Evolutionary conservation across 768 basidiomycete genomes (phyloP).

Genomic region (Amanita subjunquillea): DNA sequence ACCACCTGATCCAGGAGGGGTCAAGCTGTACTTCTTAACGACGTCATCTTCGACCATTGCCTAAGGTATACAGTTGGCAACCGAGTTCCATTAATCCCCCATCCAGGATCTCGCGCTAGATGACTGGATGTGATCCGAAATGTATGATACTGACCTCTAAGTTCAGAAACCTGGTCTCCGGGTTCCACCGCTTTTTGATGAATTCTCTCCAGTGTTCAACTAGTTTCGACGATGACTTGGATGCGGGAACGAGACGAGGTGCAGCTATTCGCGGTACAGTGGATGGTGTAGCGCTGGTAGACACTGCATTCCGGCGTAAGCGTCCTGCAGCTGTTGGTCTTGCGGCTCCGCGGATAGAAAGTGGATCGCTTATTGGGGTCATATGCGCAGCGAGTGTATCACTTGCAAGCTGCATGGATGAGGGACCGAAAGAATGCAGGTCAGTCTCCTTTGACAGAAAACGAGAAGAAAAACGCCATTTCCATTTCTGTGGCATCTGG

Average conservation of each 20-base stretch:
- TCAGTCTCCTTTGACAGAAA: not conserved
- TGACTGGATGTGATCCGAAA: slow-evolving; percentile 5
- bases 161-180: slow-evolving; percentile 62
- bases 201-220: slow-evolving; percentile 72
- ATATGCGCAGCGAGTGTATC: slow-evolving; percentile 27
- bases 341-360: slow-evolving; percentile 60
- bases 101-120: slow-evolving; percentile 7
- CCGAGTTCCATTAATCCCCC: slow-evolving; percentile 1
- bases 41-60: slow-evolving; percentile 71
- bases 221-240: slow-evolving; percentile 19
- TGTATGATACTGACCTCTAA: slow-evolving; percentile 54
- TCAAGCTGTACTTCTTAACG: slow-evolving; percentile 59
- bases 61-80: slow-evolving; percentile 25
- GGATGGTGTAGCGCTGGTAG: slow-evolving; percentile 6
- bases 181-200: slow-evolving; percentile 63
- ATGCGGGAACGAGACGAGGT: slow-evolving; percentile 9
- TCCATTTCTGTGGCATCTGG: not conserved
- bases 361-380: slow-evolving; percentile 34
- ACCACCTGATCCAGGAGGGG: slow-evolving; percentile 63
- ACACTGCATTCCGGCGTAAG: slow-evolving; percentile 48
- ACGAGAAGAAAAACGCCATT: not conserved
- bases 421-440: slow-evolving; percentile 20
- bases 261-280: slow-evolving; percentile 7
- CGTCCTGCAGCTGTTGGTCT: slow-evolving; percentile 39
- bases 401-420: slow-evolving; percentile 25